phyloP scores from a whole-genome alignment of 2,329 filamentous ascomycete genomes.

The Alternaria panax region DNA sequence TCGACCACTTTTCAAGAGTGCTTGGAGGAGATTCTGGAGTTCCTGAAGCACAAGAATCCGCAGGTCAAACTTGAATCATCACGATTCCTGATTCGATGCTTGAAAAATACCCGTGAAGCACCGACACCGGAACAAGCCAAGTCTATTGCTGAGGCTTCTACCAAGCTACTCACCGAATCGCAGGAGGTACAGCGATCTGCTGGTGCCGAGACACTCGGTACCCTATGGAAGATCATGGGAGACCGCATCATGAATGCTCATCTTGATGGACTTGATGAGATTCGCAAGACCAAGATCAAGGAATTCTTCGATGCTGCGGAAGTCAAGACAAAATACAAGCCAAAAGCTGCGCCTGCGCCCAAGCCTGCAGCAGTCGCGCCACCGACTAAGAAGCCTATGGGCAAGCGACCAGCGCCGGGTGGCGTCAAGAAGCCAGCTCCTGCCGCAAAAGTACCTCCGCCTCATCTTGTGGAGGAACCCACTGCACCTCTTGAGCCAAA shows the following conservation, averaged over 20 bases:
- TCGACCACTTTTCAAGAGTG: conserved; percentile 80
- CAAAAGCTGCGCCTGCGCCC: conserved; percentile 73
- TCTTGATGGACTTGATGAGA: conserved; percentile 90
- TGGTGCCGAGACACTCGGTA: conserved; percentile 90
- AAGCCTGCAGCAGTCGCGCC: conserved; percentile 60
- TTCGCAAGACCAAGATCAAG: conserved; percentile 93
- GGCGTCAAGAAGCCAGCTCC: conserved; percentile 62
- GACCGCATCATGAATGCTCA: conserved; percentile 94
- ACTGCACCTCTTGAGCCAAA: conserved; percentile 66
- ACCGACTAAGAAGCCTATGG: conserved; percentile 52
- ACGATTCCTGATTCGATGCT: conserved; percentile 87
- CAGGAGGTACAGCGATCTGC: conserved; percentile 85
- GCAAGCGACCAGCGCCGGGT: conserved; percentile 61
- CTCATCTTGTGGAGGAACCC: conserved; percentile 52
- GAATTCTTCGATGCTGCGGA: conserved; percentile 85
- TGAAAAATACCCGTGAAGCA: conserved; percentile 82
- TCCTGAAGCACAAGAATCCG: conserved; percentile 91
- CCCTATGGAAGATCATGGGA: conserved; percentile 97
- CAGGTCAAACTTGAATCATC: conserved; percentile 96
- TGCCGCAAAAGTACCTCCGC: conserved; percentile 46
- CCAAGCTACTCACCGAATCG: conserved; percentile 89
- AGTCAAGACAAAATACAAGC: conserved; percentile 90
- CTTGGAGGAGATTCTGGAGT: conserved; percentile 87
- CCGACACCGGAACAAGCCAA: conserved; percentile 85
- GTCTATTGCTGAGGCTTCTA: conserved; percentile 84